phyloP scores from a whole-genome alignment of 805 yeast genomes.

The Suhomyces sp. region DNA sequence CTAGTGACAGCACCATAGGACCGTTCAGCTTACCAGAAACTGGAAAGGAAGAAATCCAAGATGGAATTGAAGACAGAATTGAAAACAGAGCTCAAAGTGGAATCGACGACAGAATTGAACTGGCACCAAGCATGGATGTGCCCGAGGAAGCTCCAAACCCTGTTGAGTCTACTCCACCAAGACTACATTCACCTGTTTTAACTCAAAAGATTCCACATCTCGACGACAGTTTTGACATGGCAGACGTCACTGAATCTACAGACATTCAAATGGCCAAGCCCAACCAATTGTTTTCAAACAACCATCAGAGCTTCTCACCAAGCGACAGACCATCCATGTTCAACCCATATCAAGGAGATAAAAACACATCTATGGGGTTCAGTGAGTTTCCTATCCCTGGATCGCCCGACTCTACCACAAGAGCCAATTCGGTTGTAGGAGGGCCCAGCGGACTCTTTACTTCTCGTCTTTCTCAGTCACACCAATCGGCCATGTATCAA shows the following conservation, averaged over 20 bases:
- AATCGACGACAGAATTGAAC: neutral
- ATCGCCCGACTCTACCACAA: constrained; percentile 42
- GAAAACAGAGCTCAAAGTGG: neutral
- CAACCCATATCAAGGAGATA: constrained; percentile 24
- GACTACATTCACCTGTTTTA: neutral
- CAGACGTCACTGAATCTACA: constrained; percentile 1
- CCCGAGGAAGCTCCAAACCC: neutral
- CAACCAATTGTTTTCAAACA: neutral
- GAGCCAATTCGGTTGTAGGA: constrained; percentile 43
- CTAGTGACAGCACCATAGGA: neutral
- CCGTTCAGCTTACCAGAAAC: neutral
- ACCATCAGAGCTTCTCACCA: constrained; percentile 4
- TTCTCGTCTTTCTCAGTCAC: constrained; percentile 42
- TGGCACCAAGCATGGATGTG: neutral
- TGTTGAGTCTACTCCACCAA: neutral
- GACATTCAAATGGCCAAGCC: neutral
- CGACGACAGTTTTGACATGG: constrained; percentile 32
- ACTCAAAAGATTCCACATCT: constrained; percentile 16
- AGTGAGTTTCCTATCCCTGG: constrained; percentile 46
- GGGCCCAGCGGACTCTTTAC: constrained; percentile 33
- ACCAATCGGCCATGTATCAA: constrained; percentile 42
- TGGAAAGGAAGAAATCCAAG: neutral
- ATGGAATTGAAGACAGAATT: neutral
- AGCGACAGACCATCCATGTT: constrained; percentile 16
- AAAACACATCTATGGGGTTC: constrained; percentile 17